Evolutionary conservation across 345 rosid genomes (phyloP), one percentile per base, ranked within the genome.

Genomic region (Pseudoturritis turrita): DNA sequence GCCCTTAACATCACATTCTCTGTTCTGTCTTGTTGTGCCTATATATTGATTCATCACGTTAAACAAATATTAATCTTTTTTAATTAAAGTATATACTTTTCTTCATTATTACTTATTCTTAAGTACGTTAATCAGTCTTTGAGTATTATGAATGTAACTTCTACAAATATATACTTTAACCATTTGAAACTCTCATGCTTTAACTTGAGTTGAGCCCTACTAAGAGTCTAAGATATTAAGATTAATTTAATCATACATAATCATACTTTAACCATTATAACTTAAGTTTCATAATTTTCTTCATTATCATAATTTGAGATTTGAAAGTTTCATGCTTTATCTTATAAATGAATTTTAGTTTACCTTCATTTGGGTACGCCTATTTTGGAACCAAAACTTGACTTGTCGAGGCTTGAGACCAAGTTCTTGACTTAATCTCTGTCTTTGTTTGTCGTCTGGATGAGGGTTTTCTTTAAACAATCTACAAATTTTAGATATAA

Each of bases 341-440:
- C n/a, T n/a, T n/a, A n/a, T n/a, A n/a, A n/a, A n/a, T n/a, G n/a
- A n/a, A n/a, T n/a, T n/a, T n/a, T 39, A 6, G 22, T 52, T 53
- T 17, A 94, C 99, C 98, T 96, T 96, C 92, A 87, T 81, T 72
- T 96, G 99, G 55, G 99, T 96, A 47, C 99, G 96, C 11, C 93
- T 86, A 79, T 92, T 96, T 82, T 96, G 99, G 81, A 92, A 96
- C 99, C 98, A 92, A 68, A 96, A 96, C 89, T 96, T 96, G 75
- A 96, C 97, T 81, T 96, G 98, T 28, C 96, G 88, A 33, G 99
- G 97, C 75, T 87, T 87, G 19, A 96, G 88, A n/a, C 97, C 96
- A 26, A 96, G 89, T 2, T 96, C 99, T 28, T 85, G 85, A 81
- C 99, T 90, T 43, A 96, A 81, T 80, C 77, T 86, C 84, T 73